Percentiles rank a stretch among this genome's conserved stretches.
phyloP scores from a whole-genome alignment of 1,139 yeast genomes.

The Suhomyces bokatorum region DNA sequence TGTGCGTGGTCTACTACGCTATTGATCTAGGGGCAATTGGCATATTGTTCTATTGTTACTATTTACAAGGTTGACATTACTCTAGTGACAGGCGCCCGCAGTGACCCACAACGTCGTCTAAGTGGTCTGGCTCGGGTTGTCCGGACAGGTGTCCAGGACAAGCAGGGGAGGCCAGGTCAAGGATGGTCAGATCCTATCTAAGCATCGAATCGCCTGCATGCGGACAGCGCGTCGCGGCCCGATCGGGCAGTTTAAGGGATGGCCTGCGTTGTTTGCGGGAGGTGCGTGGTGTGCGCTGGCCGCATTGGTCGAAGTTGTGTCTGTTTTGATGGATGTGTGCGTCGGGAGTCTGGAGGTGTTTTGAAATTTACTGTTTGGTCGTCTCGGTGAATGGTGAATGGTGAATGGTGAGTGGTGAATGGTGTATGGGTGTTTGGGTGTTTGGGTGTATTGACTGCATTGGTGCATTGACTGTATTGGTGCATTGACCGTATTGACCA shows the following conservation, averaged over 20 bases:
- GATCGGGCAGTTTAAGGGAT: neutral
- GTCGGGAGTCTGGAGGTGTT: neutral
- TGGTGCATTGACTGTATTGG: neutral
- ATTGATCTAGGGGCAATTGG: neutral
- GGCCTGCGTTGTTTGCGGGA: neutral
- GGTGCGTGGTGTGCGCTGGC: neutral
- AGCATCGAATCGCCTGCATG: conserved; percentile 1
- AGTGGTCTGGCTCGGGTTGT: no score
- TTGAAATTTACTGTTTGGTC: no score
- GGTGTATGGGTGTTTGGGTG: no score
- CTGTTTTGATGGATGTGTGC: neutral
- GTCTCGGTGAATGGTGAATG: no score
- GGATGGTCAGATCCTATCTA: neutral
- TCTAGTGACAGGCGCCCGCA: neutral
- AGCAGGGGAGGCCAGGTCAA: no score
- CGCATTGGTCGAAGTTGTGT: no score
- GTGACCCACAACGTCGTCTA: no score
- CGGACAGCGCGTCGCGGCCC: neutral
- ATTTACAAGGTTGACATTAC: neutral
- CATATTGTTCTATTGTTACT: neutral
- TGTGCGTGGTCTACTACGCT: neutral
- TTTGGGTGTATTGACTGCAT: neutral
- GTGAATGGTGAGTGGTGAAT: no score
- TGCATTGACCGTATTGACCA: no score
- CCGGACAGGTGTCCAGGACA: no score